Conservation (phyloP, 2,329 filamentous ascomycete genomes). For the Fusarium illudens region DNA sequence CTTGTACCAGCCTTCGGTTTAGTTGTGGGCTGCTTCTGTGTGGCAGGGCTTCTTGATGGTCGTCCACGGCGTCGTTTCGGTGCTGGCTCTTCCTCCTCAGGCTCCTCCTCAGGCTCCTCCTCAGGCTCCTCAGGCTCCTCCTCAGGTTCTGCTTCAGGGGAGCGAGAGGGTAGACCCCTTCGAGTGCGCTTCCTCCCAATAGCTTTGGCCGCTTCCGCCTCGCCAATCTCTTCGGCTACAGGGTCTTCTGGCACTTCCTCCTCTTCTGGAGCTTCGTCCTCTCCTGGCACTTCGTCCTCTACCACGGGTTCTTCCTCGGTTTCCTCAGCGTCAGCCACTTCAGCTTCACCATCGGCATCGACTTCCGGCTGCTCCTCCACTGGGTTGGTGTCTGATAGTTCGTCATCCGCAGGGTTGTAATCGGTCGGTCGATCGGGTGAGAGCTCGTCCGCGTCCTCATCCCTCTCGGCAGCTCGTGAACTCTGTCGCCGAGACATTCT, state of each 20-base stretch:
- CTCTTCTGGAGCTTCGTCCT: conserved; percentile 35
- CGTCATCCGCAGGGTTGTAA: conserved; percentile 9
- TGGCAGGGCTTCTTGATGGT: conserved; percentile 51
- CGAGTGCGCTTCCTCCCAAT: conserved; percentile 57
- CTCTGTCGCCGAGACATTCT: conserved; percentile 38
- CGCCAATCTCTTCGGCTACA: conserved; percentile 55
- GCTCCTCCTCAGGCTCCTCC: conserved; percentile 46
- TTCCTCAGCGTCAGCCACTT: neutral
- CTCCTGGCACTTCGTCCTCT: conserved; percentile 32
- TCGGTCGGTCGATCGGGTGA: conserved; percentile 43
- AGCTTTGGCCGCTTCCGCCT: conserved; percentile 52
- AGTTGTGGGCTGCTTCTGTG: conserved; percentile 50
- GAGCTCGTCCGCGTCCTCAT: conserved; percentile 45
- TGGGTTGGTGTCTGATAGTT: conserved; percentile 15
- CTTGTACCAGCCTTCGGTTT: conserved; percentile 35
- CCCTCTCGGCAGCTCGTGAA: conserved; percentile 26
- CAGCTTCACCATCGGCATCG: neutral
- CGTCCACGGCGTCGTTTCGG: conserved; percentile 51
- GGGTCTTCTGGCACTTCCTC: conserved; percentile 33
- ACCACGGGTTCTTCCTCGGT: conserved; percentile 34
- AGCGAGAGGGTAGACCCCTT: conserved; percentile 48
- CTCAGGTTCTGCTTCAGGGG: conserved; percentile 53
- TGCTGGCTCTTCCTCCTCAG: conserved; percentile 43
- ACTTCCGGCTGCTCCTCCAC: conserved; percentile 9
- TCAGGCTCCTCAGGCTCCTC: conserved; percentile 38